phyloP scores from a whole-genome alignment of 768 basidiomycete genomes.

The Coprinellus micaceus region DNA sequence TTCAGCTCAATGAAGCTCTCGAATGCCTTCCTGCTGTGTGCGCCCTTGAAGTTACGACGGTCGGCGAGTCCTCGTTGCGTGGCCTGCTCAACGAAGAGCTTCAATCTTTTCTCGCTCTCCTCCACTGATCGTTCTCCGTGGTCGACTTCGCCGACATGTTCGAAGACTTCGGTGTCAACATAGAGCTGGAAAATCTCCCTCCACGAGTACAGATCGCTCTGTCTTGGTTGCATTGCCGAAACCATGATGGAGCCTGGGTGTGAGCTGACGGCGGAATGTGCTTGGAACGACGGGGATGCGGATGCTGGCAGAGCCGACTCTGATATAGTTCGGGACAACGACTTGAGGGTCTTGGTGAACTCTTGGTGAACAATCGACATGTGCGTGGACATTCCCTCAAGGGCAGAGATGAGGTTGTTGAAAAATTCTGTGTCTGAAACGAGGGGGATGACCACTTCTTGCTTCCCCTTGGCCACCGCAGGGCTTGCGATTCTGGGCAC shows the following conservation, averaged over 20 bases:
- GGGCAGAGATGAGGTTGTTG: slow-evolving; percentile 58
- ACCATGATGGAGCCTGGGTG: slow-evolving; percentile 33
- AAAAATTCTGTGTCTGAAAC: slow-evolving; percentile 81
- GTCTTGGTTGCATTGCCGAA: slow-evolving; percentile 17
- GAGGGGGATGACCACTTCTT: slow-evolving; percentile 74
- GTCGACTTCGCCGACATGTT: slow-evolving; percentile 58
- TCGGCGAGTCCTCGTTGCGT: slow-evolving; percentile 54
- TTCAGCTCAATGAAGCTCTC: slow-evolving; percentile 75
- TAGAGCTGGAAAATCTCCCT: slow-evolving; percentile 87
- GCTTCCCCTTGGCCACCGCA: slow-evolving; percentile 5
- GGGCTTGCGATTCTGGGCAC: neutral
- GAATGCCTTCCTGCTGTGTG: slow-evolving; percentile 56
- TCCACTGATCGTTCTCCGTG: slow-evolving; percentile 67
- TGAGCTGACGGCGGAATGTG: slow-evolving; percentile 42
- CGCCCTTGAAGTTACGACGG: slow-evolving; percentile 49
- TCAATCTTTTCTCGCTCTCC: slow-evolving; percentile 64
- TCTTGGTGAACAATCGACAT: slow-evolving; percentile 46
- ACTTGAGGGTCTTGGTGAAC: slow-evolving; percentile 41
- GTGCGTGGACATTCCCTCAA: slow-evolving; percentile 51
- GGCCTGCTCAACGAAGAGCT: slow-evolving; percentile 59
- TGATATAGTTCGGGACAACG: slow-evolving; percentile 36
- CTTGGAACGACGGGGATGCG: slow-evolving; percentile 32
- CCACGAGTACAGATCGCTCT: slow-evolving; percentile 83
- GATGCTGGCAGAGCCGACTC: slow-evolving; percentile 42
- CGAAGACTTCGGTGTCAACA: slow-evolving; percentile 82